Conservation (phyloP, 2,329 filamentous ascomycete species). For the Colletotrichum caudatum region DNA sequence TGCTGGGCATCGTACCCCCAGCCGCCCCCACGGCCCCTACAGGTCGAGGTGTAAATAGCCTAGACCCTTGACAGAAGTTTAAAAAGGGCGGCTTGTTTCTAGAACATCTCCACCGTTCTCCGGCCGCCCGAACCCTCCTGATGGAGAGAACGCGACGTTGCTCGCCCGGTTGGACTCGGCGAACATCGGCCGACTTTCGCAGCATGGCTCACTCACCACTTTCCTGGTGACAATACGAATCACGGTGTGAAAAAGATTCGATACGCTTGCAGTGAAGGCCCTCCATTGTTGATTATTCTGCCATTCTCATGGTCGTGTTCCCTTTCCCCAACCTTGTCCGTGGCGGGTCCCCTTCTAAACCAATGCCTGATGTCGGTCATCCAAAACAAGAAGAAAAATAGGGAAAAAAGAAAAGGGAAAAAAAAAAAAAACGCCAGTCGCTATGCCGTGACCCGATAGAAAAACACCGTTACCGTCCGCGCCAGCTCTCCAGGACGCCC, state of each 20-base stretch:
- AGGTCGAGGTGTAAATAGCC: neutral
- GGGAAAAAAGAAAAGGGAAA: too few relatives aligned
- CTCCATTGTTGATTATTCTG: neutral
- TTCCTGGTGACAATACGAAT: neutral
- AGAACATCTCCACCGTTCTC: neutral
- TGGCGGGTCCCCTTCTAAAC: neutral
- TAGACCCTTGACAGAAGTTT: neutral
- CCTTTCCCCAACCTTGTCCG: neutral
- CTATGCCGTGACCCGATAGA: conserved; percentile 24
- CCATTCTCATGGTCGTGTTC: neutral
- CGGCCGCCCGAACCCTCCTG: neutral
- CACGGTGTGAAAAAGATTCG: neutral
- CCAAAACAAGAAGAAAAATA: conserved; percentile 6
- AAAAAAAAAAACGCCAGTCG: conserved; percentile 27
- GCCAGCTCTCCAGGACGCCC: neutral
- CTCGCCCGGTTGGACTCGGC: neutral
- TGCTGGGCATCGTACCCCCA: neutral
- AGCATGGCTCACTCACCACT: neutral
- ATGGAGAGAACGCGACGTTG: neutral
- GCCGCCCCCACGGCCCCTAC: neutral
- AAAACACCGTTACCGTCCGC: neutral
- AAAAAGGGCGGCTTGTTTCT: neutral
- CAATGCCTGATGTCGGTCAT: conserved; percentile 5
- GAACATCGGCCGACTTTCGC: neutral
- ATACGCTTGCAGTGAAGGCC: too few relatives aligned